Evolutionary conservation across 176 grass and related monocot species (phyloP).

Genomic region (Bothriochloa decipiens): DNA sequence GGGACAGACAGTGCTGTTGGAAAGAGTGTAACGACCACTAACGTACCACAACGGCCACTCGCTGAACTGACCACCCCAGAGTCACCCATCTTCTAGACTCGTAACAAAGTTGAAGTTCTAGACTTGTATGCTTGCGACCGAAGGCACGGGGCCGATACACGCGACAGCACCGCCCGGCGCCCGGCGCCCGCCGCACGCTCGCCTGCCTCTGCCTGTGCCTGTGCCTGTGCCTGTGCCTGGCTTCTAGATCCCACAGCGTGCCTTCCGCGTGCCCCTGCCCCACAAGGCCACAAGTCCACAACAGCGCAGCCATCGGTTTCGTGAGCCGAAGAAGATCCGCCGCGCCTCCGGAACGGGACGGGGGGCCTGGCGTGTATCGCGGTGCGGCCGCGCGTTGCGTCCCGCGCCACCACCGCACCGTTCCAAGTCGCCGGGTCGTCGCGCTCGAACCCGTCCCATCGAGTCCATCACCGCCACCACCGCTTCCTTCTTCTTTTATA

Average conservation of each 20-base stretch:
- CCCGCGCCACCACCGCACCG: background rate
- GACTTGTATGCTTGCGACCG: slow-evolving; percentile 30
- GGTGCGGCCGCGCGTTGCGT: background rate
- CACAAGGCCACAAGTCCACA: too few relatives aligned
- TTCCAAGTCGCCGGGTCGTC: slow-evolving; percentile 33
- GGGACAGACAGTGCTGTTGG: background rate
- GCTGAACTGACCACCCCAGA: background rate
- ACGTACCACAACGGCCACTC: background rate
- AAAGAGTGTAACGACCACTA: background rate
- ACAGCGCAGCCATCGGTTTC: background rate
- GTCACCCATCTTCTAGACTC: slow-evolving; percentile 1
- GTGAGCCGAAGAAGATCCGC: too few relatives aligned
- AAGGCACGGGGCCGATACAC: background rate
- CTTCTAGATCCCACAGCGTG: slow-evolving; percentile 12
- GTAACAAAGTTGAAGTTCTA: background rate
- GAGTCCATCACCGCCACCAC: background rate
- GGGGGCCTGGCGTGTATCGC: background rate
- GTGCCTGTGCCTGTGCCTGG: background rate
- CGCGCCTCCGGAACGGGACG: background rate
- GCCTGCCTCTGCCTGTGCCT: background rate
- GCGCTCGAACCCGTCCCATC: background rate
- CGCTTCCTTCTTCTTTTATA: background rate
- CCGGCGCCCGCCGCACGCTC: background rate
- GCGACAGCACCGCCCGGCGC: too few relatives aligned
- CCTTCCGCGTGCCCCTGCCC: background rate